Conservation (phyloP, 2,329 filamentous ascomycete species). For the Daldinia sp. region DNA sequence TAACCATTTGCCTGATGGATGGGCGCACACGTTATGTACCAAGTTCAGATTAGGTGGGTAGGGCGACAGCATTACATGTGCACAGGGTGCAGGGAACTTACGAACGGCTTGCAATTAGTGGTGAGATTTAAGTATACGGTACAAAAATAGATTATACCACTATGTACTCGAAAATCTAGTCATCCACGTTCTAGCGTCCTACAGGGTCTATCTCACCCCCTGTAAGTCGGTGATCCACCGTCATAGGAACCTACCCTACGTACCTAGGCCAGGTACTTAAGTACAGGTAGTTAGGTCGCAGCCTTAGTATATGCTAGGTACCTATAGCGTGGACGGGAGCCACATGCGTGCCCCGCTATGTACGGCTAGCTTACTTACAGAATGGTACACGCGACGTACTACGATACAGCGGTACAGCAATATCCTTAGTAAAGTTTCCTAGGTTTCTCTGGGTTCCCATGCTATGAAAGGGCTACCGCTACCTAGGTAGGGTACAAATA, state of each 20-base stretch:
- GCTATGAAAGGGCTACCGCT: background rate
- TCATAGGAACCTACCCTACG: background rate
- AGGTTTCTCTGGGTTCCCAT: constrained; percentile 18
- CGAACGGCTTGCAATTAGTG: background rate
- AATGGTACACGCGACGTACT: constrained; percentile 21
- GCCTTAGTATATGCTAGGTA: background rate
- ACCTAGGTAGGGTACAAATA: background rate
- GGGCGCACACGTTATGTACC: constrained; percentile 29
- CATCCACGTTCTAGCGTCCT: constrained; percentile 19
- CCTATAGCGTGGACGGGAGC: constrained; percentile 12
- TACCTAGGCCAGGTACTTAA: background rate
- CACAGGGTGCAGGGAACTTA: constrained; percentile 15
- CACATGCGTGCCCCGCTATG: constrained; percentile 33
- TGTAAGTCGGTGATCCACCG: background rate
- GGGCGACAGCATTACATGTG: constrained; percentile 5
- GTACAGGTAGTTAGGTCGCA: background rate
- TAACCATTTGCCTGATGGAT: constrained; percentile 31
- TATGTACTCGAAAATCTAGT: constrained; percentile 19
- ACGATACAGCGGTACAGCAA: constrained; percentile 7
- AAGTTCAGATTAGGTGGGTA: constrained; percentile 16
- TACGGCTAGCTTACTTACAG: constrained; percentile 32
- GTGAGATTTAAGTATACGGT: constrained; percentile 14
- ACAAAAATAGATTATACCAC: constrained; percentile 17
- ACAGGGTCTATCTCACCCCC: constrained; percentile 21
- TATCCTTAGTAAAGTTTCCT: too few species aligned